These are phyloP conservation scores for Strigomonas oncopelti DNA, from an alignment of 208 protist species.

Conservation along the genomic window DNA sequence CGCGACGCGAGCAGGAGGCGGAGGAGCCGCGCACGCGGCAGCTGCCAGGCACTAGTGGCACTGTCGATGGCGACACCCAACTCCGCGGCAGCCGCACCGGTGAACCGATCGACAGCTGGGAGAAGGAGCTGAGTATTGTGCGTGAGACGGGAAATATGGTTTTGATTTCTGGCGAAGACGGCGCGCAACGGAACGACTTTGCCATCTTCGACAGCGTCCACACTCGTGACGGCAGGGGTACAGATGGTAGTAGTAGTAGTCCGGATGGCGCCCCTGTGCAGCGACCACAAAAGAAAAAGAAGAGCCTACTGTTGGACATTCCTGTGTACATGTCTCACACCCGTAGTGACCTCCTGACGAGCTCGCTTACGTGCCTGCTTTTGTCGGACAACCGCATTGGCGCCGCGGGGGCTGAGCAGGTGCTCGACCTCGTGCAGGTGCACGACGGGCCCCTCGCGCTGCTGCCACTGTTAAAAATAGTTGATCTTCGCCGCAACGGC, in stretches of 20 bases:
- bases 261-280: neutral
- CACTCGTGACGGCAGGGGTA: too few relatives aligned
- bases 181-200: neutral
- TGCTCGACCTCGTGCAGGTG: constrained; percentile 13
- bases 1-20: constrained; percentile 1
- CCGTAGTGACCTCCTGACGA: constrained; percentile 24
- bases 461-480: constrained; percentile 1
- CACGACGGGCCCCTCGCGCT: neutral
- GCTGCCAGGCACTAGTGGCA: neutral
- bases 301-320: constrained; percentile 13
- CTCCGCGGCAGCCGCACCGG: neutral
- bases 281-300: constrained; percentile 1
- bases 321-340: constrained; percentile 18
- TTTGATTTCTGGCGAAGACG: neutral
- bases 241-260: neutral
- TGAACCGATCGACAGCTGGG: neutral
- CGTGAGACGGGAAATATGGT: neutral
- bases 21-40: neutral
- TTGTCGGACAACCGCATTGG: constrained; percentile 34
- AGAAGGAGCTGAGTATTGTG: constrained; percentile 1
- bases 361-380: constrained; percentile 30
- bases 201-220: too few relatives aligned
- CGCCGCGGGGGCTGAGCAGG: constrained; percentile 24
- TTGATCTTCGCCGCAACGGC: constrained; percentile 1
- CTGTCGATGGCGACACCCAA: too few relatives aligned